These are phyloP conservation scores for Aristolochia contorta DNA, from an alignment of 164 flowering plant species.

Conservation along the genomic window DNA sequence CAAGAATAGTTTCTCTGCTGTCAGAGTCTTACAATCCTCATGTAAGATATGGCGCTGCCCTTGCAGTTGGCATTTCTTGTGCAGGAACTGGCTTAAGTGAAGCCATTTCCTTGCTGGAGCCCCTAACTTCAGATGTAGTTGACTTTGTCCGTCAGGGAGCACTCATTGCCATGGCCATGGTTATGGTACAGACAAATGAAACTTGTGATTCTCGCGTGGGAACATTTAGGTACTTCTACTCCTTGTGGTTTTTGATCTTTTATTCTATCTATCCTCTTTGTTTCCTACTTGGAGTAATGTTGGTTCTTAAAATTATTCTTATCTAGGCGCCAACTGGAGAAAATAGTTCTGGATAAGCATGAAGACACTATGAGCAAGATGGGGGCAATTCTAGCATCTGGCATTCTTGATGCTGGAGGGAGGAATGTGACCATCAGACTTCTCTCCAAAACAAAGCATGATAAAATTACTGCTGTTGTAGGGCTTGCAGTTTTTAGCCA, in stretches of 20 bases:
- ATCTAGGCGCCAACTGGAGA: slow-evolving; percentile 84
- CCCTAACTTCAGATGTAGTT: slow-evolving; percentile 93
- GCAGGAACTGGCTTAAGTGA: slow-evolving; percentile 99
- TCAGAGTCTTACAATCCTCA: slow-evolving; percentile 99
- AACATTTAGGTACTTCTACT: slow-evolving; percentile 55
- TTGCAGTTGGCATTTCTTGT: slow-evolving; percentile 99
- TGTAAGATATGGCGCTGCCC: slow-evolving; percentile 97
- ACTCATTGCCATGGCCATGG: slow-evolving; percentile 99
- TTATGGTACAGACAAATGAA: slow-evolving; percentile 92
- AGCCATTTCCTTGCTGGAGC: slow-evolving; percentile 95
- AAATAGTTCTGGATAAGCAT: slow-evolving; percentile 95
- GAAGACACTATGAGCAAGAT: slow-evolving; percentile 99
- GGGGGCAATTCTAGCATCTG: slow-evolving; percentile 99
- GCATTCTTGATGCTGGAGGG: slow-evolving; percentile 98
- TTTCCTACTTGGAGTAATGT: too few relatives aligned
- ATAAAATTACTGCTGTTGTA: slow-evolving; percentile 86
- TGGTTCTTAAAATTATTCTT: neutral
- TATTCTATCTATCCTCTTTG: too few relatives aligned
- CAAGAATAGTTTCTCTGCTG: slow-evolving; percentile 86
- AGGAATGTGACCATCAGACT: slow-evolving; percentile 90
- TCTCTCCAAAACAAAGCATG: slow-evolving; percentile 91
- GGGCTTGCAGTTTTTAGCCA: slow-evolving; percentile 98
- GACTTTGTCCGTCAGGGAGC: slow-evolving; percentile 99
- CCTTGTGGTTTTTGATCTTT: neutral
- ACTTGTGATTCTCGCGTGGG: slow-evolving; percentile 97